These are phyloP conservation scores for Candida oleophila DNA, from an alignment of 805 yeast genomes.

Conservation along the genomic window DNA sequence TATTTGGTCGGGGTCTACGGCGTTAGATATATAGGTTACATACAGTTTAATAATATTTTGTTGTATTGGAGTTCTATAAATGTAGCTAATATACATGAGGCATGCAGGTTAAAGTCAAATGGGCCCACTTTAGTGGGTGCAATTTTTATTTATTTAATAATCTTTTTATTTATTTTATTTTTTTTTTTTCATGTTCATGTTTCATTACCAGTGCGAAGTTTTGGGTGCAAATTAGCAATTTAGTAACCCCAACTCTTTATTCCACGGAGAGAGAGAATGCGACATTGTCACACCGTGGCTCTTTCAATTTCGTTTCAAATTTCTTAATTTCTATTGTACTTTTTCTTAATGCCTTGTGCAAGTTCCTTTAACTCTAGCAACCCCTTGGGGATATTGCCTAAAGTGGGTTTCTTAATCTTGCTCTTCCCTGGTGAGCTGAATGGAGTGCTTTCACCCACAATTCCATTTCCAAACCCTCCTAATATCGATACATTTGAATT, in stretches of 20 bases:
- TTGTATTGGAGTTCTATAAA: too few species aligned
- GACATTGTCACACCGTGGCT: too few species aligned
- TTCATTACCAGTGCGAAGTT: too few species aligned
- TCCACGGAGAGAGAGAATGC: too few species aligned
- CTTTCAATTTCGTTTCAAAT: too few species aligned
- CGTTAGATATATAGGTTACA: not conserved
- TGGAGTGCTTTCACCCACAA: constrained; percentile 40
- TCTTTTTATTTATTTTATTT: too few species aligned
- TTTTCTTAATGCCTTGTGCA: constrained; percentile 16
- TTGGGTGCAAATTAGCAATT: too few species aligned
- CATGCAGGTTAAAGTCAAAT: too few species aligned
- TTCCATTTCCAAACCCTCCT: constrained; percentile 35
- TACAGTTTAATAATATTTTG: not conserved
- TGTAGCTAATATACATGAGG: not conserved
- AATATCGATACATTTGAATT: constrained; percentile 27
- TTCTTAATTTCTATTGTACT: constrained; percentile 4
- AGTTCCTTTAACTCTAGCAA: constrained; percentile 22
- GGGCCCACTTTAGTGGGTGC: not conserved
- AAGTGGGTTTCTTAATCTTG: constrained; percentile 7
- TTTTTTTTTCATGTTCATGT: too few species aligned
- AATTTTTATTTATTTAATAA: not conserved
- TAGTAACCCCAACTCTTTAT: too few species aligned
- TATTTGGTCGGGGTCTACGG: not conserved
- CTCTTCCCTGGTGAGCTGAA: constrained; percentile 22
- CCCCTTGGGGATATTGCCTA: constrained; percentile 15